Base-by-base conservation (phyloP, 2,329 filamentous ascomycete genomes). In the Fusarium papillatum region DNA sequence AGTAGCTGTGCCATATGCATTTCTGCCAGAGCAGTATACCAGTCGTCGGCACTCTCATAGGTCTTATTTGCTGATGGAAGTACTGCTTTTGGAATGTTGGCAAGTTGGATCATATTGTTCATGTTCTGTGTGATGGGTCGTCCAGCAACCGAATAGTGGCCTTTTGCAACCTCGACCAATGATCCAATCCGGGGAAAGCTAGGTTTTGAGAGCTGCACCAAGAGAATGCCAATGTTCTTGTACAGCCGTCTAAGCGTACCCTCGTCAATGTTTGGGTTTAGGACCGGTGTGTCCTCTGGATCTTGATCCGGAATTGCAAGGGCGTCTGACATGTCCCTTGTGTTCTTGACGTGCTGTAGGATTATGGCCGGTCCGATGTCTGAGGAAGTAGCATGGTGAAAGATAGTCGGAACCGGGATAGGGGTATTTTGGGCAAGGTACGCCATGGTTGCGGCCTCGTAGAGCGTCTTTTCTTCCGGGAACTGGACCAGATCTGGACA, bases 41-140 rank as follows among this genome's bases (percentile, higher is more conserved):
- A 87, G 5, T 82, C 81, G 10, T 83, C 81, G 4, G 82, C 78
- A 14, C 72, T 76, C 11, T 17, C 38, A 19, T 75, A 80, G 0
- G 77, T 81, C 17, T 63, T 68, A 36, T 38, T 34, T 59, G 73
- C 41, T 11, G 73, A 11, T 1, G 78, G 78, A 2, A 82, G 63
- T 2, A 80, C 59, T 14, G 57, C 31, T 13, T 22, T 36, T 4
- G 79, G 79, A 19, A 80, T 73, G 36, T 77, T 79, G 43, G 75
- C 72, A 5, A 79, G 59, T 9, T 65, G 75, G 17, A 83, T 50
- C 57, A 85, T 76, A 43, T 85, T 81, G 67, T 84, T 86, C 84
- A 88, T 87, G 66, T 85, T 85, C 5, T 82, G 77, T 1, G 83
- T 85, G 7, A 88, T 65, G 5, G 85, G 85, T 26, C 84, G 80